Conservation (phyloP, 306 rosid species). For the Ziziphus jujuba region DNA sequence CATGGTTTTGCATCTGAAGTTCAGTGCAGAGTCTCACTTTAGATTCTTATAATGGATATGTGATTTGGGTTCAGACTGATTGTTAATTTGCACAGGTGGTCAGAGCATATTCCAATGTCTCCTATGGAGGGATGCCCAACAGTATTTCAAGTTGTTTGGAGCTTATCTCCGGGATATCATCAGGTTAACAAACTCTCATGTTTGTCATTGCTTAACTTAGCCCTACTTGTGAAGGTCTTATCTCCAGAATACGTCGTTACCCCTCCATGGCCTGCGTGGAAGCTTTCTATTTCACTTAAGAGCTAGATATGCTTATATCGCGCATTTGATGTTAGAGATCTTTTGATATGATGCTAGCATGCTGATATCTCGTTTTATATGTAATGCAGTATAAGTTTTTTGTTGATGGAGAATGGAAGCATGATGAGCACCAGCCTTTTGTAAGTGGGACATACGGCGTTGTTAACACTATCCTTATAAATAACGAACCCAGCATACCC, state of each 20-base stretch:
- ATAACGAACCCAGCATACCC: slow-evolving; percentile 44
- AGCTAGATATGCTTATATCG: slow-evolving; percentile 9
- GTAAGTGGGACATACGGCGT: slow-evolving; percentile 57
- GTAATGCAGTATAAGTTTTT: slow-evolving; percentile 68
- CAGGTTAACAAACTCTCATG: slow-evolving; percentile 53
- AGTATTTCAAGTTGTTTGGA: slow-evolving; percentile 79
- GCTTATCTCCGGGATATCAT: slow-evolving; percentile 72
- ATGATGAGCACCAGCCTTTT: slow-evolving; percentile 66
- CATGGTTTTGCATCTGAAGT: background rate
- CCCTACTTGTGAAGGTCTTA: background rate
- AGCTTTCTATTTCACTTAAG: background rate
- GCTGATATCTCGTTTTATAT: slow-evolving; percentile 31
- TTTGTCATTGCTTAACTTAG: background rate
- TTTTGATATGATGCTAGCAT: slow-evolving; percentile 23
- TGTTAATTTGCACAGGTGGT: slow-evolving; percentile 58
- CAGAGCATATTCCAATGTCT: slow-evolving; percentile 61
- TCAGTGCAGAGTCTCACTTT: background rate
- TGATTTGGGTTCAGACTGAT: slow-evolving; percentile 28
- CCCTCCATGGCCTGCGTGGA: background rate
- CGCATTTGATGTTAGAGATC: slow-evolving; percentile 9
- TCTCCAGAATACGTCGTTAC: background rate
- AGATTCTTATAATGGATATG: background rate
- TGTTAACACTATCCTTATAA: slow-evolving; percentile 61
- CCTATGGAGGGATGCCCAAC: slow-evolving; percentile 76
- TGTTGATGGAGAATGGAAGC: slow-evolving; percentile 87